Conservation (phyloP, 108 stramenopile genomes). For the Pseudonitzschia delicatissima region DNA sequence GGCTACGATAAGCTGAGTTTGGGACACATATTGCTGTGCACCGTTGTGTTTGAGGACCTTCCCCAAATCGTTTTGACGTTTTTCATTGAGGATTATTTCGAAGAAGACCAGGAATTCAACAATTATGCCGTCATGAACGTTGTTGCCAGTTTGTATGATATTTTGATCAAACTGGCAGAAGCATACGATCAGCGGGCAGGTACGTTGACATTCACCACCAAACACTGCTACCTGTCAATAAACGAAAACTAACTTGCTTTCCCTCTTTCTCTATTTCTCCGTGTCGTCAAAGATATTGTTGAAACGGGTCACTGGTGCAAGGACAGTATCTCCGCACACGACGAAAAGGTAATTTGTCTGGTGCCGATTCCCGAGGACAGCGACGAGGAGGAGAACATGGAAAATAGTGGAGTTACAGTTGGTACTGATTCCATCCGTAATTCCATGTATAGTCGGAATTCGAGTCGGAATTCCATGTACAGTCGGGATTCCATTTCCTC, state of each 20-base stretch:
- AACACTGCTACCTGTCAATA: no score
- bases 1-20: conserved; percentile 30
- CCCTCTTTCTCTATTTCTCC: no score
- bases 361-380: conserved; percentile 9
- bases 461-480: no score
- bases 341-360: conserved; percentile 9
- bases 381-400: background rate
- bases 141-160: conserved; percentile 36
- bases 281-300: no score
- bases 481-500: no score
- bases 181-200: conserved; percentile 34
- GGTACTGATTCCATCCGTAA: background rate
- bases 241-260: no score
- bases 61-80: conserved; percentile 42
- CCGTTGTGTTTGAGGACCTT: conserved; percentile 37
- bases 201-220: no score
- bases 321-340: conserved; percentile 27
- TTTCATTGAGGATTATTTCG: conserved; percentile 37
- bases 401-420: background rate
- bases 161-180: conserved; percentile 38
- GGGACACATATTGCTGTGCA: conserved; percentile 26
- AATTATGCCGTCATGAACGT: conserved; percentile 33
- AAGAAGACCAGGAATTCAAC: conserved; percentile 13
- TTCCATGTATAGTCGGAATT: no score
- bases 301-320: conserved; percentile 44